Conservation (phyloP, 345 rosid species). For the Lenwebbia sp. region DNA sequence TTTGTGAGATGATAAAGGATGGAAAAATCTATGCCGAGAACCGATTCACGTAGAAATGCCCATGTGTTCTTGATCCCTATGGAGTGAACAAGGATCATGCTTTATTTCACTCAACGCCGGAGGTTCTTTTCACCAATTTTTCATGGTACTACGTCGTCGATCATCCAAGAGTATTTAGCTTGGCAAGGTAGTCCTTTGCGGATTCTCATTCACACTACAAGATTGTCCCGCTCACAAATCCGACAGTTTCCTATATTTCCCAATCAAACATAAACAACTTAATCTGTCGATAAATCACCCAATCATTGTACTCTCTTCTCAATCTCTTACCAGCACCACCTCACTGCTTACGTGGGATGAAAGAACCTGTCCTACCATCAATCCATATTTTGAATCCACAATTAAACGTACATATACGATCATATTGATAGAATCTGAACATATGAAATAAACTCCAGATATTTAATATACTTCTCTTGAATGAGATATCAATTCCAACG, state of each 20-base stretch:
- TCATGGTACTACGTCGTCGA: rapidly evolving
- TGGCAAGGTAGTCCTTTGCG: not conserved
- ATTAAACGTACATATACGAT: no score
- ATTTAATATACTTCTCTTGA: no score
- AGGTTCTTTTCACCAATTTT: not conserved
- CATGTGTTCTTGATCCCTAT: not conserved
- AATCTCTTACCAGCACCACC: not conserved
- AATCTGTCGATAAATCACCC: not conserved
- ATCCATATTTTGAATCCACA: not conserved
- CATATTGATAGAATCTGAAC: no score
- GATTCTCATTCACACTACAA: not conserved
- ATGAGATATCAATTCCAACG: no score
- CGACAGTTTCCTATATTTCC: not conserved
- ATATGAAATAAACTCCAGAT: no score
- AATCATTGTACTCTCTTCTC: not conserved
- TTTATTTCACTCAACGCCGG: not conserved
- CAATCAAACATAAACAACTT: not conserved
- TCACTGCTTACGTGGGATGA: not conserved
- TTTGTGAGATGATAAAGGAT: not conserved
- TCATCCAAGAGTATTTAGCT: not conserved
- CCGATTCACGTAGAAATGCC: not conserved
- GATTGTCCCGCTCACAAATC: not conserved
- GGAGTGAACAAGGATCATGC: not conserved
- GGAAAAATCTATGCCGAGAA: rapidly evolving
- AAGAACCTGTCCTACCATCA: not conserved